A percentile compares a stretch with the other conserved stretches of the same genome.
phyloP scores from a whole-genome alignment of 129 eudicot species.

The Lonicera japonica region DNA sequence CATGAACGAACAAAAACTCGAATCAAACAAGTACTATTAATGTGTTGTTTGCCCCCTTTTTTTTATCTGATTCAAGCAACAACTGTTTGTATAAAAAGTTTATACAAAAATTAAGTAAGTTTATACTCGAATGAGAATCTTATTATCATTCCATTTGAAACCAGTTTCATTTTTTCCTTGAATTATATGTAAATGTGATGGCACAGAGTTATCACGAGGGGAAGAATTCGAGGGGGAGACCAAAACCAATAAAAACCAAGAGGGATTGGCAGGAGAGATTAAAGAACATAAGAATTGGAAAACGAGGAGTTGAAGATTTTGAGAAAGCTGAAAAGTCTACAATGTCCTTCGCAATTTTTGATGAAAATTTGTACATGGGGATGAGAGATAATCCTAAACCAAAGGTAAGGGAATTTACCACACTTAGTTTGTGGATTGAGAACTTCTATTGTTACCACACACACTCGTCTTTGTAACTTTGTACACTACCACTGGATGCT shows the following conservation, averaged over 20 bases:
- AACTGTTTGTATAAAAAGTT: too few relatives aligned
- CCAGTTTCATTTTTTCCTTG: not conserved
- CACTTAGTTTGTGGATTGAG: not conserved
- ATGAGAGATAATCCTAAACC: constrained; percentile 30
- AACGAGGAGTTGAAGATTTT: constrained; percentile 56
- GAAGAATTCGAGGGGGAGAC: constrained; percentile 51
- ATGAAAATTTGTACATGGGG: constrained; percentile 48
- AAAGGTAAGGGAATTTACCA: constrained; percentile 31
- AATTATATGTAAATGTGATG: not conserved
- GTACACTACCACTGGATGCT: not conserved
- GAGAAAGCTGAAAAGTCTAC: constrained; percentile 45
- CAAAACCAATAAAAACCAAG: constrained; percentile 63
- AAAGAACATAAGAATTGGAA: constrained; percentile 65
- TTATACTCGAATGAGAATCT: too few relatives aligned
- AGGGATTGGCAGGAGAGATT: constrained; percentile 90
- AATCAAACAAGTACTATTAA: too few relatives aligned
- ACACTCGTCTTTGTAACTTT: not conserved
- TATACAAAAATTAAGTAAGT: too few relatives aligned
- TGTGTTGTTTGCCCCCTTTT: too few relatives aligned
- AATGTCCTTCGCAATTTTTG: constrained; percentile 56
- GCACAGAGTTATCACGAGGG: constrained; percentile 25
- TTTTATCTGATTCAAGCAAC: too few relatives aligned
- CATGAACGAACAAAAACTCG: too few relatives aligned
- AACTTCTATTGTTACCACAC: not conserved
- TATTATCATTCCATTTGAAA: too few relatives aligned